Evolutionary conservation across 495 filamentous ascomycete species (phyloP), one percentile per base, ranked within the genome.

Genomic region (Penicillium riverlandense): DNA sequence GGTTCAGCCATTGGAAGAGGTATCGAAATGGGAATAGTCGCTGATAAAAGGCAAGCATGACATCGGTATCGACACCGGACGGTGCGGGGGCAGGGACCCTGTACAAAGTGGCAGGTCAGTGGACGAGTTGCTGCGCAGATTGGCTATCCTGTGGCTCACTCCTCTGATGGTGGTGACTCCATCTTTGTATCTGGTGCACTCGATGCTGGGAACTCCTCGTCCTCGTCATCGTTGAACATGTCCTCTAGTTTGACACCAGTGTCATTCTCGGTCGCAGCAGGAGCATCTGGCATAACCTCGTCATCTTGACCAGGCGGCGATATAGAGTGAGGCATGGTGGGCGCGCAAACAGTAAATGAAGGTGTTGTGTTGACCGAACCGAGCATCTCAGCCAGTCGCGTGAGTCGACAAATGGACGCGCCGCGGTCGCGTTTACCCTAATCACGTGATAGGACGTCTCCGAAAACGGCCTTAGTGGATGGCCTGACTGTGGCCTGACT

Each of bases 1-100:
- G 92, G 58, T 97, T 97, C 12, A 99, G 78, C 92, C 92, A 99
- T 63, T 96, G 90, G 67, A 96, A 97, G 16, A 96, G 81, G 52
- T 87, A 83, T 29, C 92, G 83, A 71, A 94, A 99, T 7, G 92
- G 92, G 60, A 97, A 97, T 32, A 97, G 78, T 34, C 92, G 88
- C 58, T 94, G 87, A 57, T 99, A 99, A 66, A 96, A 99, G 28
- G 80, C 82, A 45, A 85, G 77, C 80, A 97, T 85, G 11, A 90
- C 72, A 53, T 90, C 87, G 7, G 85, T 79, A 51, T 95, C 86
- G 1, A 85, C 84, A 39, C 65, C 59, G 2, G 61, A 48, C n/a
- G 60, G 55, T 44, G 52, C 53, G 37, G 59, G 53, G 6, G 53
- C 55, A 13, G 57, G 53, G 38, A 27, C 35, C 48, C 54, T 65